A percentile compares a stretch with the other conserved stretches of the same genome.
Conservation (phyloP, 2,329 filamentous ascomycete genomes). For the Ceratocystis ficicola region DNA sequence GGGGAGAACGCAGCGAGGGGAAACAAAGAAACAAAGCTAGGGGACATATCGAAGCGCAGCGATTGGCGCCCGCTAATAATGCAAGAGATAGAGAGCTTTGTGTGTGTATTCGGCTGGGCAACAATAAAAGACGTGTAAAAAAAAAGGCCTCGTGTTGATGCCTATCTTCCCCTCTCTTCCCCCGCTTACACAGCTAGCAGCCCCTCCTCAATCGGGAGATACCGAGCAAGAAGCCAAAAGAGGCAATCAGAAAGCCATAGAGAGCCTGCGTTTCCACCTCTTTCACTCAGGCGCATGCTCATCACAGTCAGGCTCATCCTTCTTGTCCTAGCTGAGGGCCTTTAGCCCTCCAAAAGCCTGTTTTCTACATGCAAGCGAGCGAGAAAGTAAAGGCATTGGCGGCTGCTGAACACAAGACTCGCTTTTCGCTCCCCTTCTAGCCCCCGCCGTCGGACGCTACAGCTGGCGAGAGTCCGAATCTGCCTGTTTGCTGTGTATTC, state of each 20-base stretch:
- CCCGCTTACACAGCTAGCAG: not conserved
- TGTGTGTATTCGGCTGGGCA: no score
- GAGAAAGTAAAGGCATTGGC: no score
- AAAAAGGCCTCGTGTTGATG: no score
- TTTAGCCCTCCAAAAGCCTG: not conserved
- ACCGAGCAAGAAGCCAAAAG: not conserved
- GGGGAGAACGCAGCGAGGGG: not conserved
- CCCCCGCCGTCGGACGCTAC: not conserved
- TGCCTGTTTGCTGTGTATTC: not conserved
- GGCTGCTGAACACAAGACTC: not conserved
- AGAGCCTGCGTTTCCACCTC: no score
- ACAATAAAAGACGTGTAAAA: no score
- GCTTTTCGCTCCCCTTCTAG: not conserved
- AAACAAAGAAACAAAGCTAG: no score
- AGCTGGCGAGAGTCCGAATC: slow-evolving; percentile 6
- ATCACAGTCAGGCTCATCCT: not conserved
- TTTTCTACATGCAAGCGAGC: not conserved
- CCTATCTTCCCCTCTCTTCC: no score
- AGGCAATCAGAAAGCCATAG: not conserved
- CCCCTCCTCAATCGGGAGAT: not conserved
- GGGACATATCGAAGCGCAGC: no score
- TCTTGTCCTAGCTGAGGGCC: not conserved
- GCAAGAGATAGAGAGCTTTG: no score
- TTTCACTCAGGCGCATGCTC: no score
- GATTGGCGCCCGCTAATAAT: no score